phyloP scores from a whole-genome alignment of 805 yeast species.

The Blastobotrys chiropterorum region DNA sequence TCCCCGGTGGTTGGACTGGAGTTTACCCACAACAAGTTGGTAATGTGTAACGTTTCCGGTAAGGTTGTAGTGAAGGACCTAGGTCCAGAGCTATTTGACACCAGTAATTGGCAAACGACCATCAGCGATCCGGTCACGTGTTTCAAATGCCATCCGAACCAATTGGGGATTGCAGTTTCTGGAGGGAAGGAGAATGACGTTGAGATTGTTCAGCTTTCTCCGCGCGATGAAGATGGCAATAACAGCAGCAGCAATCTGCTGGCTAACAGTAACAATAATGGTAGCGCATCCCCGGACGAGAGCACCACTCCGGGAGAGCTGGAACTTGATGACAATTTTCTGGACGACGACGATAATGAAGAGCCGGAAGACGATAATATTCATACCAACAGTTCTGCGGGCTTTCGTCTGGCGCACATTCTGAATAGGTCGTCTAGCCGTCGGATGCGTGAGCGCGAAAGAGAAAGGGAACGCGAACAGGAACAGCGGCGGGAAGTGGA shows the following conservation, averaged over 20 bases:
- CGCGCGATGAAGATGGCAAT: background rate
- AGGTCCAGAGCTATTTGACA: conserved; percentile 5
- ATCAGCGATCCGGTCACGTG: conserved; percentile 30
- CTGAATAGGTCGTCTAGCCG: background rate
- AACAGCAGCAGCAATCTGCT: background rate
- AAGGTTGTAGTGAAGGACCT: conserved; percentile 17
- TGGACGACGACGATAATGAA: background rate
- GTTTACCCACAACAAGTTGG: conserved; percentile 10
- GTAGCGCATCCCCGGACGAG: too few species aligned
- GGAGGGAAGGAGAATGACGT: conserved; percentile 48
- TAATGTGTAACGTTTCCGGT: conserved; percentile 17
- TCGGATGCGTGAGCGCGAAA: background rate
- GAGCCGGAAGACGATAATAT: background rate
- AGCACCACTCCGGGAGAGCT: background rate
- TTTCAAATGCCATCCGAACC: conserved; percentile 35
- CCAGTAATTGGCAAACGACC: conserved; percentile 3
- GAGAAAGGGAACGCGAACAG: too few species aligned
- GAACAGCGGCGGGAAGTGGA: background rate
- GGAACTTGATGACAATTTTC: background rate
- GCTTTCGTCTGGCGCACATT: background rate
- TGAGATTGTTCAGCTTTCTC: conserved; percentile 28
- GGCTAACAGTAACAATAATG: background rate
- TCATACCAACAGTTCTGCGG: background rate
- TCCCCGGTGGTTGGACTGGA: conserved; percentile 19
- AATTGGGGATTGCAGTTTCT: conserved; percentile 37